phyloP scores from a whole-genome alignment of 2,329 filamentous ascomycete species.

The Dothistroma pini region DNA sequence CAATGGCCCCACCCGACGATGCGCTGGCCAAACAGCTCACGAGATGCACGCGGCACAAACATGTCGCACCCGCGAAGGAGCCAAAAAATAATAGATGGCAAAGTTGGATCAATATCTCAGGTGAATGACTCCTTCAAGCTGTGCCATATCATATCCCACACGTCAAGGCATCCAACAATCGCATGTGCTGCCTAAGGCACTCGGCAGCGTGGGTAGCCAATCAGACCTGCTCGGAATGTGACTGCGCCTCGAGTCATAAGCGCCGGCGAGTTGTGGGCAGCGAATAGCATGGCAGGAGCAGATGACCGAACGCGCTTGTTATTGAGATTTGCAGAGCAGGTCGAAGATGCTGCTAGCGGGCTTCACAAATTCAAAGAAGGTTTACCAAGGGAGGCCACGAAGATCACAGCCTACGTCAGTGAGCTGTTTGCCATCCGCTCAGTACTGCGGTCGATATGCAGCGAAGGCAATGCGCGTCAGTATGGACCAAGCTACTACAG shows the following conservation, averaged over 20 bases:
- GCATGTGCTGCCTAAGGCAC: slow-evolving; percentile 9
- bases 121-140: neutral
- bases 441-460: slow-evolving; percentile 48
- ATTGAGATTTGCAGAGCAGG: slow-evolving; percentile 15
- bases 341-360: slow-evolving; percentile 30
- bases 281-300: slow-evolving; percentile 18
- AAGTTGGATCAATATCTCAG: neutral
- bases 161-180: slow-evolving; percentile 1
- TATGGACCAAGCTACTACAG: slow-evolving; percentile 39
- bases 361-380: slow-evolving; percentile 49
- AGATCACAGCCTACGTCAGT: slow-evolving; percentile 53
- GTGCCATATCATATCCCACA: neutral
- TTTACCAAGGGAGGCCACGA: slow-evolving; percentile 49
- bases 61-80: neutral
- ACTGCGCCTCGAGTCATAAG: slow-evolving; percentile 9
- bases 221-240: slow-evolving; percentile 1
- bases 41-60: neutral
- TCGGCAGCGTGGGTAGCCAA: slow-evolving; percentile 1
- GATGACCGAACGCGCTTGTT: slow-evolving; percentile 12
- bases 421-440: slow-evolving; percentile 54
- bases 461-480: slow-evolving; percentile 39
- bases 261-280: slow-evolving; percentile 8
- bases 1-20: slow-evolving; percentile 1
- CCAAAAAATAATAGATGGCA: neutral
- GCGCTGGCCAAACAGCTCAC: slow-evolving; percentile 3